These are phyloP conservation scores for Neonectria coccinea DNA, from an alignment of 2,329 filamentous ascomycete species.

Conservation along the genomic window DNA sequence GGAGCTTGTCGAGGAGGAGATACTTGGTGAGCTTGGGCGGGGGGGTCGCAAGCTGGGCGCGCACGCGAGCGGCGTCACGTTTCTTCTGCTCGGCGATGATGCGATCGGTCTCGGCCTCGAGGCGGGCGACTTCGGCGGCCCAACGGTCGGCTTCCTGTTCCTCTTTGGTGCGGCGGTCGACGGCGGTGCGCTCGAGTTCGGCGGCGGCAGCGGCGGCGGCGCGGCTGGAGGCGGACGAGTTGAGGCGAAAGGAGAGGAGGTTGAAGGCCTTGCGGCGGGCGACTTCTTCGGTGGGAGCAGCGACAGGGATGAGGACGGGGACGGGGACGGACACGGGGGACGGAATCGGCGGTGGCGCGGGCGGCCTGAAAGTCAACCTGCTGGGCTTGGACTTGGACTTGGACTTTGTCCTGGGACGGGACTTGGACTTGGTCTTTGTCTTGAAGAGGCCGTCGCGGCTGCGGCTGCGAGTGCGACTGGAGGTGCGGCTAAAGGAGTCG, in stretches of 20 bases:
- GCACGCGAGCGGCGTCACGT: conserved; percentile 60
- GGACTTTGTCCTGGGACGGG: conserved; percentile 20
- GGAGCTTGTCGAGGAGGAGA: conserved; percentile 62
- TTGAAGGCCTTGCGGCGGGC: conserved; percentile 42
- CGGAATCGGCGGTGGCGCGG: conserved; percentile 14
- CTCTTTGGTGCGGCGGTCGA: conserved; percentile 30
- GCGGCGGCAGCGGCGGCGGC: conserved; percentile 31
- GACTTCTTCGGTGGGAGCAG: conserved; percentile 38
- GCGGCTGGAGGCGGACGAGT: conserved; percentile 35
- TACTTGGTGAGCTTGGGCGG: conserved; percentile 48
- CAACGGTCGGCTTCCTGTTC: conserved; percentile 46
- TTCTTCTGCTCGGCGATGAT: conserved; percentile 63
- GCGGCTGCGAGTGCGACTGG: conserved; percentile 10
- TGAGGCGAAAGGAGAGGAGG: conserved; percentile 37
- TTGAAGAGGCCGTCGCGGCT: conserved; percentile 19
- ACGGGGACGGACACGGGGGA: conserved; percentile 15
- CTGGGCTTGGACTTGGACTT: conserved; percentile 33
- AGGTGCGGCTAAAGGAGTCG: not conserved
- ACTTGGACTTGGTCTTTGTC: conserved; percentile 31
- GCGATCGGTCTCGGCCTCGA: conserved; percentile 61
- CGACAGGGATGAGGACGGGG: conserved; percentile 31
- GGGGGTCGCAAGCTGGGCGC: conserved; percentile 55
- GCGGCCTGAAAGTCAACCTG: conserved; percentile 1
- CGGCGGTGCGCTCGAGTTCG: conserved; percentile 36
- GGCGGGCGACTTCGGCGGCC: conserved; percentile 56